Evolutionary conservation across 805 yeast species (phyloP).

Genomic region (Yarrowia divulgata): DNA sequence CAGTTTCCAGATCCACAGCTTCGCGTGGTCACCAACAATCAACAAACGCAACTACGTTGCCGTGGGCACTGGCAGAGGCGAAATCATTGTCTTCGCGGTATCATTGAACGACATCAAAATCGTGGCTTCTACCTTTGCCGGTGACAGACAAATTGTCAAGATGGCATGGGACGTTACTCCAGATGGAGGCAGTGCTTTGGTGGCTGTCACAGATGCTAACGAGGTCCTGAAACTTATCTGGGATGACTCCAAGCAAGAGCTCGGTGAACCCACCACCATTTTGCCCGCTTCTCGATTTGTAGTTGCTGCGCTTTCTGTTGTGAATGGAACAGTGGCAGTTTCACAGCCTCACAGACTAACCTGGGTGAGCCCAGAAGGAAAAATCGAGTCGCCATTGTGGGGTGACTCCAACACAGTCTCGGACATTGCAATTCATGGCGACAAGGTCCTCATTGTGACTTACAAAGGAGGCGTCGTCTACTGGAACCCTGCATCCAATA

Average conservation of each 20-base stretch:
- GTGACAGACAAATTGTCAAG: constrained; percentile 4
- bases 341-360: constrained; percentile 23
- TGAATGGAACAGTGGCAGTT: constrained; percentile 11
- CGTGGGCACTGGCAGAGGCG: constrained; percentile 16
- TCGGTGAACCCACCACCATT: background rate
- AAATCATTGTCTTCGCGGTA: constrained; percentile 4
- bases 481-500: constrained; percentile 19
- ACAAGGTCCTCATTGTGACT: constrained; percentile 14
- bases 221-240: constrained; percentile 3
- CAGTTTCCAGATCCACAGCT: constrained; percentile 29
- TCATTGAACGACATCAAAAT: background rate
- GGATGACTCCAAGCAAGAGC: background rate
- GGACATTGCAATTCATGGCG: background rate
- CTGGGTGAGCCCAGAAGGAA: constrained; percentile 17
- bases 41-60: constrained; percentile 11
- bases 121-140: constrained; percentile 6
- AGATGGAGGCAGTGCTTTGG: constrained; percentile 17
- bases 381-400: constrained; percentile 14
- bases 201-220: constrained; percentile 6
- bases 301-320: constrained; percentile 8
- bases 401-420: constrained; percentile 15
- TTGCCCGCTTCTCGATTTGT: constrained; percentile 8
- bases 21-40: constrained; percentile 33
- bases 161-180: constrained; percentile 6
- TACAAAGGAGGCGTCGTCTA: constrained; percentile 28